Base-by-base conservation (phyloP, 257 asterid species). In the Orobanche coerulescens region DNA sequence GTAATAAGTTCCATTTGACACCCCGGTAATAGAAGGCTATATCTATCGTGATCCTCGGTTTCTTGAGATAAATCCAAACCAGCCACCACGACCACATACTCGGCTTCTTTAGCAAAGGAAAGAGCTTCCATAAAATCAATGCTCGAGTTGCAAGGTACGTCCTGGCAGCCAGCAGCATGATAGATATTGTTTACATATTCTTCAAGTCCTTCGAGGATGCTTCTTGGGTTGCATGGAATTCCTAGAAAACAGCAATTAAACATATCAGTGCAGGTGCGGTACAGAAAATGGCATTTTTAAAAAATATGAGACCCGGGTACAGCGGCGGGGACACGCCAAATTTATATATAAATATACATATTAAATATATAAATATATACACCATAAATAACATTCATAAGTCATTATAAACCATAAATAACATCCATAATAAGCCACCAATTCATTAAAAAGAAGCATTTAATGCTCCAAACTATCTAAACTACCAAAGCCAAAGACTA, bases 21-120 rank as follows among this genome's bases (percentile, higher is more conserved):
- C 37, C 98, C 98, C 1, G 98, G 98, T 73, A 92, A 74, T 44
- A 92, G 87, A 69, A 92, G 95, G 79, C 94, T 92, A 65, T 86
- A 82, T 61, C 98, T 81, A 67, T 92, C 98, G 26, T 0, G 81
- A 69, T 88, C 96, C 75, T 92, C 98, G 0, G 84, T 77, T 82
- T 92, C 98, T 64, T 82, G 93, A 14, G 94, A 71, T 73, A 88
- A 79, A 76, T 92, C 96, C 74, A 92, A 51, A 25, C 98, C 98
- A 48, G 73, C 96, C 60, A 86, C 85, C 22, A 92, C 61, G 49
- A 88, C 58, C 53, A 84, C 95, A 56, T 81, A 72, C 7, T 86
- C 91, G 18, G 94, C 90, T 65, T 73, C 55, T 77, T 66, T 78
- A 31, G 91, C 84, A 63, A 76, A 70, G 4, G 86, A 73, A 28